Evolutionary conservation across 164 flowering plant species (phyloP), one percentile per base, ranked within the genome.

Genomic region (Stephania yunnanensis): DNA sequence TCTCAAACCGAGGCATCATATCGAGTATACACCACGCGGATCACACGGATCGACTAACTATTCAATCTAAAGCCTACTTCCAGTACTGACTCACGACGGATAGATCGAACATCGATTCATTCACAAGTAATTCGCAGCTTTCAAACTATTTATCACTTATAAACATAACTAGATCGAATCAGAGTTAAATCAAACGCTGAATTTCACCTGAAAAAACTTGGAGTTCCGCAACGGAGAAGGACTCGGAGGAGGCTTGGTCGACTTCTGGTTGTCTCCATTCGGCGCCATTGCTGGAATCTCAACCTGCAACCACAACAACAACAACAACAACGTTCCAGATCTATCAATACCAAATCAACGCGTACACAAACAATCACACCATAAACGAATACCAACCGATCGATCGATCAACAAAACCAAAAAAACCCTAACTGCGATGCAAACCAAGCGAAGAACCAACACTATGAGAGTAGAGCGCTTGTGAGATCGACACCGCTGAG

Each of bases 221-320:
- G 98, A 89, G 74, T 78, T 86, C 1, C 98, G 80, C 80, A 93
- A 75, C 17, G 98, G 98, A 42, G 97, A 93, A 0, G 94, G 98
- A 65, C 81, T 71, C 1, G 98, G 98, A 72, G 97, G 94, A 5
- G 89, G 81, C 81, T 91, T 91, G 25, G 87, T 48, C 2, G 83
- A 71, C 4, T 82, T 52, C 8, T 78, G 73, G 55, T 81, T 78
- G 4, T 80, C 82, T 48, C 93, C 93, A 71, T 90, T 90, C 0
- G 90, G 75, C 1, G 81, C 93, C 89, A 90, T 90, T 78, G 75
- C 75, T 79, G 63, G 80, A 82, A 84, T 78, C 77, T 72, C 50
- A 61, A 11, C 61, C 61, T 53, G 61, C 61, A n/a, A 4, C 17
- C 1, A 53, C 1, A 7, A n/a, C n/a, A n/a, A n/a, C n/a, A n/a